Evolutionary conservation across 352 stramenopile species (phyloP).

Genomic region (Globisporangium megalacanthum): DNA sequence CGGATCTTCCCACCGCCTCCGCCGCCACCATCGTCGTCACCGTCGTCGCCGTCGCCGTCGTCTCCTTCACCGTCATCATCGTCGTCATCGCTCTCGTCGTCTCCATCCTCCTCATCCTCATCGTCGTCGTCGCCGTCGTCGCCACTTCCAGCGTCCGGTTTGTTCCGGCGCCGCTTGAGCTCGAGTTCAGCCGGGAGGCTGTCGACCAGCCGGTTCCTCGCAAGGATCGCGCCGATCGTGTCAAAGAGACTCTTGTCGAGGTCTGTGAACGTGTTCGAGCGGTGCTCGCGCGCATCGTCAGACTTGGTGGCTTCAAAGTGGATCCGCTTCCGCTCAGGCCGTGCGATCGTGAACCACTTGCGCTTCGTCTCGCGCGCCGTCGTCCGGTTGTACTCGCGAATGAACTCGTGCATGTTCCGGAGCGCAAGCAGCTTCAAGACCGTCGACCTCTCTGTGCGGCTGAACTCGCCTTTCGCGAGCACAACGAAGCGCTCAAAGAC

Average conservation of each 20-base stretch:
- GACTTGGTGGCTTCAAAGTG: neutral
- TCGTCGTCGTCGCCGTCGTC: neutral
- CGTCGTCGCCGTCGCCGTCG: neutral
- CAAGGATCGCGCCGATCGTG: slow-evolving; percentile 2
- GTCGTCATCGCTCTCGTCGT: neutral
- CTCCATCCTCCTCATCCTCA: neutral
- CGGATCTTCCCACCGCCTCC: neutral
- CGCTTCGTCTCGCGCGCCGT: neutral
- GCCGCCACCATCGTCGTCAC: neutral
- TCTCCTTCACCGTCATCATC: neutral
- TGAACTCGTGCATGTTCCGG: slow-evolving; percentile 8
- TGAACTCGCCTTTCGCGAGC: neutral
- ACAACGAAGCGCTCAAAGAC: slow-evolving; percentile 10
- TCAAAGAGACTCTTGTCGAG: slow-evolving; percentile 5
- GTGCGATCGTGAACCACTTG: slow-evolving; percentile 7
- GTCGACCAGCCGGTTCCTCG: neutral
- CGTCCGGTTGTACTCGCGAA: slow-evolving; percentile 7
- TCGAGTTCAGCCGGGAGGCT: neutral
- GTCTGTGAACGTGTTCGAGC: slow-evolving; percentile 6
- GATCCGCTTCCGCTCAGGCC: neutral
- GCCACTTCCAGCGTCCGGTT: neutral
- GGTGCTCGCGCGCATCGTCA: neutral
- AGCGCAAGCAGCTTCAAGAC: slow-evolving; percentile 6
- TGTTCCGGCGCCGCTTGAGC: neutral
- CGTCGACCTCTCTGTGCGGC: slow-evolving; percentile 1